Conservation (phyloP, 345 rosid species). For the Clarkia xantiana region DNA sequence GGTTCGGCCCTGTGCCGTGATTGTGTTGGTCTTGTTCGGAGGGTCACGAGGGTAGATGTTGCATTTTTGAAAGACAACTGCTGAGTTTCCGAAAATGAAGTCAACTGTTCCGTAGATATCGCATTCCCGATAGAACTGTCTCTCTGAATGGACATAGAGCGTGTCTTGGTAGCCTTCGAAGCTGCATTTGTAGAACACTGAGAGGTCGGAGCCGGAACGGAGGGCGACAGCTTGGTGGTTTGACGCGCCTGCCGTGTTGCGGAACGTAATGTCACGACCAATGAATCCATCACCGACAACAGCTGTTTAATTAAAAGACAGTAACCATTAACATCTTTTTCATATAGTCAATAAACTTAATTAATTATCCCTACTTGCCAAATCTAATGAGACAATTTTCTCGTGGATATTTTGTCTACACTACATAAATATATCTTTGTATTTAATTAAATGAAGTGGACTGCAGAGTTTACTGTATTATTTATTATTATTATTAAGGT, state of each 20-base stretch:
- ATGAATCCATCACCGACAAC: constrained; percentile 48
- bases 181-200: constrained; percentile 48
- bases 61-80: constrained; percentile 38
- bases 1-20: constrained; percentile 45
- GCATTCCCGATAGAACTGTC: constrained; percentile 56
- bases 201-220: constrained; percentile 55
- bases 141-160: constrained; percentile 43
- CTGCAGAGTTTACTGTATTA: too few species aligned
- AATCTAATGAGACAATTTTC: too few species aligned
- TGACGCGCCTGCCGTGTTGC: constrained; percentile 54
- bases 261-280: constrained; percentile 44
- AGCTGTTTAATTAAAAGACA: constrained; percentile 22
- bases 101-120: constrained; percentile 45
- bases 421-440: too few species aligned
- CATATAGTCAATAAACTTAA: too few species aligned
- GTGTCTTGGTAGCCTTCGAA: constrained; percentile 61
- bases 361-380: too few species aligned
- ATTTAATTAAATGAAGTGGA: too few species aligned
- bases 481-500: too few species aligned
- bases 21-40: constrained; percentile 21
- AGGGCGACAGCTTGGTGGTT: constrained; percentile 62
- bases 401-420: too few species aligned
- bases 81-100: constrained; percentile 55
- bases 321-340: not conserved
- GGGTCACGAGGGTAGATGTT: constrained; percentile 39